phyloP scores from a whole-genome alignment of 176 grass and related monocot genomes.

The Triticum turgidum region DNA sequence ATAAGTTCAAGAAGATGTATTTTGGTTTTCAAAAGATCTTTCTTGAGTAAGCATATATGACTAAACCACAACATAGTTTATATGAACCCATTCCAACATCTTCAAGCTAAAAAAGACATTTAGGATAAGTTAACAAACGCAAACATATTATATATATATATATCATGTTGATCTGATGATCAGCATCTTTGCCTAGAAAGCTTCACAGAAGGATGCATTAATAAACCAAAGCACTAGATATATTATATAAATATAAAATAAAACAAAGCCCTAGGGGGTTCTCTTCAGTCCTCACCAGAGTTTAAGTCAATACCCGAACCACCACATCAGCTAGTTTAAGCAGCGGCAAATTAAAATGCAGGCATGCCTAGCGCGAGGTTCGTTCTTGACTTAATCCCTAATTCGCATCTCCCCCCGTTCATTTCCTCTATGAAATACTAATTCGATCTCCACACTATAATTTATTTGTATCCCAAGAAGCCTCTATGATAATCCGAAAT shows the following conservation, averaged over 20 bases:
- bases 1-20: too few relatives aligned
- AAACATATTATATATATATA: not conserved
- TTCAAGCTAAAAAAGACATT: not conserved
- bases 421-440: slow-evolving; percentile 35
- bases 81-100: not conserved
- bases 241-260: not conserved
- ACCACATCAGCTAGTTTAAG: slow-evolving; percentile 47
- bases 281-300: slow-evolving; percentile 26
- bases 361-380: slow-evolving; percentile 45
- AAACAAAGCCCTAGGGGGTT: slow-evolving; percentile 37
- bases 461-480: slow-evolving; percentile 3
- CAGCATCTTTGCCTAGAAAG: slow-evolving; percentile 17
- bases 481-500: not conserved
- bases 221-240: slow-evolving; percentile 19
- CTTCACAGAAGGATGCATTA: slow-evolving; percentile 19
- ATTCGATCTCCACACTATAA: slow-evolving; percentile 23
- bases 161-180: slow-evolving; percentile 12
- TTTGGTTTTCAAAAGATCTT: too few relatives aligned
- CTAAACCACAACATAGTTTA: not conserved
- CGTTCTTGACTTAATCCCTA: slow-evolving; percentile 83
- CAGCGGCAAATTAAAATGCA: not conserved
- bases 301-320: slow-evolving; percentile 90
- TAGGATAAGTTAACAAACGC: not conserved
- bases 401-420: slow-evolving; percentile 8
- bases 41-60: not conserved